These are phyloP conservation scores for Colletotrichum tamarilloi DNA, from an alignment of 2,329 filamentous ascomycete species.

Conservation along the genomic window DNA sequence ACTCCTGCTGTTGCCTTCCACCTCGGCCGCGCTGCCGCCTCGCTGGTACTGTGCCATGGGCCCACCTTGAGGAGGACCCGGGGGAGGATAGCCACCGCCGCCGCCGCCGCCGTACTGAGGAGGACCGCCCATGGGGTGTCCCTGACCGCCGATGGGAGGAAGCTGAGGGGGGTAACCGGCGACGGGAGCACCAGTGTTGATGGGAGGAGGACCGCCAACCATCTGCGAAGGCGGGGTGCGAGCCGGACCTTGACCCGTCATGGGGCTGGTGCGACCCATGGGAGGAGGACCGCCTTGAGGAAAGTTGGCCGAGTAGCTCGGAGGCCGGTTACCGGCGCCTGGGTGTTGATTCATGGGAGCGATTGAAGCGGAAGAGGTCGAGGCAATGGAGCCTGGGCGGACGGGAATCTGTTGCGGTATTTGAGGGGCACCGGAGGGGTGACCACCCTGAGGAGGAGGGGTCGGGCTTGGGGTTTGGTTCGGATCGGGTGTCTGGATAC, in stretches of 20 bases:
- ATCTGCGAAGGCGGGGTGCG: conserved; percentile 70
- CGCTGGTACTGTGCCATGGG: conserved; percentile 46
- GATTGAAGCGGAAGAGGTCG: conserved; percentile 57
- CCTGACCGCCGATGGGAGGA: conserved; percentile 46
- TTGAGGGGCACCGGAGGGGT: conserved; percentile 51
- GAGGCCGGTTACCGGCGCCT: conserved; percentile 69
- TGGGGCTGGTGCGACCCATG: conserved; percentile 65
- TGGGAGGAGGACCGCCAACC: conserved; percentile 73
- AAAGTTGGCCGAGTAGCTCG: conserved; percentile 71
- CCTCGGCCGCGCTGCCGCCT: conserved; percentile 72
- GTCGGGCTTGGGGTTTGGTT: conserved; percentile 48
- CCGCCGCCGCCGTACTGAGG: conserved; percentile 58
- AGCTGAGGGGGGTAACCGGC: conserved; percentile 70
- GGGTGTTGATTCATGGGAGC: conserved; percentile 71
- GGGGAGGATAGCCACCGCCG: conserved; percentile 60
- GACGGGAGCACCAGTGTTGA: conserved; percentile 71
- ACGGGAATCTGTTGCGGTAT: conserved; percentile 61
- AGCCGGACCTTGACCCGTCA: conserved; percentile 58
- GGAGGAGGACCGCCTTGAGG: conserved; percentile 57
- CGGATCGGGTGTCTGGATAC: conserved; percentile 62
- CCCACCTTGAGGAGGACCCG: conserved; percentile 50
- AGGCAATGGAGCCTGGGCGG: conserved; percentile 53
- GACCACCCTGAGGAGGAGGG: conserved; percentile 44
- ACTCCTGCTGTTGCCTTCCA: conserved; percentile 87
- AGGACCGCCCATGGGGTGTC: conserved; percentile 51